Percentiles rank a stretch among this genome's conserved stretches.
Evolutionary conservation across 495 filamentous ascomycete genomes (phyloP).

Genomic region (Penicillium antarcticum): DNA sequence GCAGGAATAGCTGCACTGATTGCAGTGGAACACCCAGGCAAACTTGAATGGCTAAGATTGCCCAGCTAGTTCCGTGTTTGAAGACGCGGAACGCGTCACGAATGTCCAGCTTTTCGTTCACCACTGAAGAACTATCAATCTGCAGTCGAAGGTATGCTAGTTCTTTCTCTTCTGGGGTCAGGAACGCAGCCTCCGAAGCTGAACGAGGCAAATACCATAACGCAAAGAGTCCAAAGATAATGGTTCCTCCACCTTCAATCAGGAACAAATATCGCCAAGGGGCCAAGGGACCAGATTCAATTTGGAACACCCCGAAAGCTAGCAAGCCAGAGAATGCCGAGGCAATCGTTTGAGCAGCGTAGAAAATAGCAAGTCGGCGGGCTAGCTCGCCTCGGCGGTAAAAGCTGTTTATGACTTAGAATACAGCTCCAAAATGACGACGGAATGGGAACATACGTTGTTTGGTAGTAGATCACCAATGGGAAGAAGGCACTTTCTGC

Average conservation of each 20-base stretch:
- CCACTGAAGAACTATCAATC: conserved; percentile 63
- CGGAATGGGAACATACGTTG: conserved; percentile 19
- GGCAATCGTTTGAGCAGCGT: conserved; percentile 68
- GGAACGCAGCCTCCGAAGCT: conserved; percentile 57
- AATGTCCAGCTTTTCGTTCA: conserved; percentile 66
- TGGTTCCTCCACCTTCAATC: conserved; percentile 63
- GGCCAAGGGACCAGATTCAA: conserved; percentile 47
- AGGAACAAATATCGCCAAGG: conserved; percentile 73
- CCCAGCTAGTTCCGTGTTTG: conserved; percentile 55
- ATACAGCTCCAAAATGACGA: too few species aligned
- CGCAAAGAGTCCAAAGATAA: conserved; percentile 61
- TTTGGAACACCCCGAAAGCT: conserved; percentile 71
- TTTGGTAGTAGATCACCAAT: conserved; percentile 54
- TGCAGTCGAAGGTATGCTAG: conserved; percentile 69
- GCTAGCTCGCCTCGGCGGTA: conserved; percentile 73
- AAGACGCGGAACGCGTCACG: conserved; percentile 60
- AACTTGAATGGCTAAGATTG: conserved; percentile 63
- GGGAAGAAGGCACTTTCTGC: conserved; percentile 71
- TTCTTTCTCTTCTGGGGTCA: conserved; percentile 58
- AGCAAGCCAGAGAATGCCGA: conserved; percentile 68
- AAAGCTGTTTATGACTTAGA: conserved; percentile 33
- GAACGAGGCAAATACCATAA: conserved; percentile 64
- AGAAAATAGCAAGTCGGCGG: conserved; percentile 71
- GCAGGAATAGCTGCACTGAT: conserved; percentile 64
- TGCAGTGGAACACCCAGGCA: conserved; percentile 72